A percentile compares a stretch with the other conserved stretches of the same genome.
phyloP scores from a whole-genome alignment of 1,284 basidiomycete species.

The Naganishia liquefaciens region DNA sequence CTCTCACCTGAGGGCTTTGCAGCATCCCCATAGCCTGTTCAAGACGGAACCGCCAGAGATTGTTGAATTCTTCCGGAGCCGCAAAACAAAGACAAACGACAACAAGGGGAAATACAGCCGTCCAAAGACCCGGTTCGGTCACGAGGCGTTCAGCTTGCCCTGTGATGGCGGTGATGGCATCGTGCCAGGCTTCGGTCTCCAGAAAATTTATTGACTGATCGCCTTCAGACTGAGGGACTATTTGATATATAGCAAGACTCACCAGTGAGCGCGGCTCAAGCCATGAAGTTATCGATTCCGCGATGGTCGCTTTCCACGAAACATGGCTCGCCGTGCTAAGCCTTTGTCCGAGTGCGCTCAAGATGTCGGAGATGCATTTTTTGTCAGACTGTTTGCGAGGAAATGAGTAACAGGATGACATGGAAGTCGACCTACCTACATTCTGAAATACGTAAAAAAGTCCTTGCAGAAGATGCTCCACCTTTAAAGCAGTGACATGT shows the following conservation, averaged over 20 bases:
- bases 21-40: conserved; percentile 31
- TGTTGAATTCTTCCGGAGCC: conserved; percentile 17
- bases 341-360: conserved; percentile 11
- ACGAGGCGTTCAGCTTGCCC: conserved; percentile 84
- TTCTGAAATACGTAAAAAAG: conserved; percentile 20
- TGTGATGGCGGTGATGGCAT: conserved; percentile 81
- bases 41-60: conserved; percentile 23
- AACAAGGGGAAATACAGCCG: conserved; percentile 79
- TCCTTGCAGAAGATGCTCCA: conserved; percentile 20
- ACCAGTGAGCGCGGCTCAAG: conserved; percentile 19
- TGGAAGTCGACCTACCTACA: neutral
- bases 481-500: conserved; percentile 1
- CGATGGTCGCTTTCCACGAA: conserved; percentile 24
- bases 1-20: conserved; percentile 28
- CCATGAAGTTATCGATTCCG: conserved; percentile 25
- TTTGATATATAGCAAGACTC: neutral
- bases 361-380: conserved; percentile 9
- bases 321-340: conserved; percentile 15
- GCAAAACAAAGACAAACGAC: conserved; percentile 58
- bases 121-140: conserved; percentile 87
- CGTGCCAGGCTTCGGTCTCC: conserved; percentile 44
- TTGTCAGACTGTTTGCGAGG: neutral
- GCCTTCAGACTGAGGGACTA: neutral
- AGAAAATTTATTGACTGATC: neutral
- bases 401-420: no score